Conservation (phyloP, 2,329 filamentous ascomycete species). For the Grosmannia huntii region DNA sequence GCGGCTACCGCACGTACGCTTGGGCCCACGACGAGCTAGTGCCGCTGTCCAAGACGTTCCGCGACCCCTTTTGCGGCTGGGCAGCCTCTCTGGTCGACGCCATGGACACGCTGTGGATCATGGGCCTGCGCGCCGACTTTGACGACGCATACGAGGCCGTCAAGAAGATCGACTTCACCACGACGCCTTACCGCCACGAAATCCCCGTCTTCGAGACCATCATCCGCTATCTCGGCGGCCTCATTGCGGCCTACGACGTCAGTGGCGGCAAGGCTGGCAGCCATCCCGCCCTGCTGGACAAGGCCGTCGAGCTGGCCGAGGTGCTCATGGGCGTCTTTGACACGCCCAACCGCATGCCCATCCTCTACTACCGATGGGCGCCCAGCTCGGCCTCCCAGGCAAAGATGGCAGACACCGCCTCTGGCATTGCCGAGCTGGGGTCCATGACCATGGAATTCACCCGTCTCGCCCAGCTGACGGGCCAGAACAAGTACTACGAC, state of each 20-base stretch:
- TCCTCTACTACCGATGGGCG: constrained; percentile 68
- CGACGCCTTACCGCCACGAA: constrained; percentile 41
- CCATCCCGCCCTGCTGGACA: constrained; percentile 58
- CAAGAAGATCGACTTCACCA: constrained; percentile 71
- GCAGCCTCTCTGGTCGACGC: constrained; percentile 76
- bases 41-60: constrained; percentile 53
- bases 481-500: constrained; percentile 75
- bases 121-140: constrained; percentile 67
- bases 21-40: constrained; percentile 79
- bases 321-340: constrained; percentile 75
- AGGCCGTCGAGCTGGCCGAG: constrained; percentile 68
- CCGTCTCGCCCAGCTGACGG: constrained; percentile 72
- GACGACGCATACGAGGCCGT: constrained; percentile 61
- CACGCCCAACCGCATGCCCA: constrained; percentile 87
- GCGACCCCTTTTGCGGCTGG: constrained; percentile 85
- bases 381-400: constrained; percentile 50
- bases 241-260: constrained; percentile 78
- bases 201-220: constrained; percentile 91
- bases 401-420: constrained; percentile 43
- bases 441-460: constrained; percentile 83
- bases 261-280: constrained; percentile 44
- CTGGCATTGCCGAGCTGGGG: constrained; percentile 59
- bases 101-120: constrained; percentile 78
- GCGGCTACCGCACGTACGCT: constrained; percentile 65
- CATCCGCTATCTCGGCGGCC: constrained; percentile 80